Conservation (phyloP, 2,329 filamentous ascomycete genomes). For the Curvularia verruculosa region DNA sequence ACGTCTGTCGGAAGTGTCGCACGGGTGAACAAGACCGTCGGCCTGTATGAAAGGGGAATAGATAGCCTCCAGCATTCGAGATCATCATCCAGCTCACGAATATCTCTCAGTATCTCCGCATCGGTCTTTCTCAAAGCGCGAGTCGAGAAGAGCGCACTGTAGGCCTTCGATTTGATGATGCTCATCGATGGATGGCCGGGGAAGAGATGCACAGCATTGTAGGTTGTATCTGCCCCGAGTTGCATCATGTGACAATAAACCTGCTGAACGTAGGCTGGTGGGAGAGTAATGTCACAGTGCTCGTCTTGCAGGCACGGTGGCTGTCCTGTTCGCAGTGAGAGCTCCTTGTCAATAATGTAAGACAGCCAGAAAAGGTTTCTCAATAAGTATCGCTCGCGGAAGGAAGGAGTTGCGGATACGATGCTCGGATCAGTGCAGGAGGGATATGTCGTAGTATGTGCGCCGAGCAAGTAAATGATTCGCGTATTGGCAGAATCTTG, state of each 20-base stretch:
- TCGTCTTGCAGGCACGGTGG: not conserved
- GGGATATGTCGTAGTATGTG: not conserved
- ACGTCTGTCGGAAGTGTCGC: not conserved
- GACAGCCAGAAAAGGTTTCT: not conserved
- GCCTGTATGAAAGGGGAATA: not conserved
- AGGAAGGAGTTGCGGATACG: not conserved
- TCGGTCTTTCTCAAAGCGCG: not conserved
- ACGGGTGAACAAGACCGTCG: not conserved
- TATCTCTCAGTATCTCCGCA: not conserved
- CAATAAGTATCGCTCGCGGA: not conserved
- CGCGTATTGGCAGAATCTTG: not conserved
- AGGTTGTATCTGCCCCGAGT: not conserved
- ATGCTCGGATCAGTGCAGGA: not conserved
- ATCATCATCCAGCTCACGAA: not conserved
- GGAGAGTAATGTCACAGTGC: not conserved
- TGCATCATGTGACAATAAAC: not conserved
- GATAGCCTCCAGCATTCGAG: slow-evolving; percentile 1
- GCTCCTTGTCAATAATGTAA: not conserved
- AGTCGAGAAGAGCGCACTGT: not conserved
- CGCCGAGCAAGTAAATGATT: not conserved
- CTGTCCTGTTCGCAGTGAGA: not conserved
- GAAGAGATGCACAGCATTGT: not conserved
- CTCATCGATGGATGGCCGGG: not conserved
- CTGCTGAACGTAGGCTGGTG: not conserved
- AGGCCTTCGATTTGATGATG: slow-evolving; percentile 1